Base-by-base conservation (phyloP, 371 early-diverging fungal genomes). In the Neoconidiobolus thromboides region DNA sequence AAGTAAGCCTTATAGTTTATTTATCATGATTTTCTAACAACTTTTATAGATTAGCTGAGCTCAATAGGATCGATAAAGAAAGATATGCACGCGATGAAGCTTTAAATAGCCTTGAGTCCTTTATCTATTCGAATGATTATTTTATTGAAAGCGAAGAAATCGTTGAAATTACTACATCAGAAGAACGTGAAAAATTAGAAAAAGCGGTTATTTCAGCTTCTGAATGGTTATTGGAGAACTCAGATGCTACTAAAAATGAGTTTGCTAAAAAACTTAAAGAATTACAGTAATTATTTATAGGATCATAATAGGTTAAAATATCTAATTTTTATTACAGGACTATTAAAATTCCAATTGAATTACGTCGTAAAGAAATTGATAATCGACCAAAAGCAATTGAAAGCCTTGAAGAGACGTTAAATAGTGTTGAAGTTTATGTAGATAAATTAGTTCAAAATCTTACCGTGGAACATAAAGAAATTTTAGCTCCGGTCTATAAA, bases 161-260 rank as follows among this genome's bases (percentile, higher is more conserved):
- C 41, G 71, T 73, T 43, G 63, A 72, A 2, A 80, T 88, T 3
- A 74, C 85, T 26, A 83, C 85, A 2, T 81, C 80, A 44, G 75
- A 76, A 1, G 81, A 92, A 65, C 84, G 87, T 62, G 75, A 77
- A 46, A 64, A 67, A 2, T 68, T 94, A n/a, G 72, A 72, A 36
- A 71, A 73, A 26, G 68, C 66, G 14, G 71, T 85, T 3, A 71
- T 76, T n/a, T 78, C 72, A 14, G 71, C 78, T 1, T 78, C 85
- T 1, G 90, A 87, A 3, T 97, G 98, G 98, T 67, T 91, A 9
- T 84, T 91, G 61, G 80, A 83, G 41, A 86, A 78, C 5, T 88
- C 86, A 61, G 63, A 73, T 2, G 88, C 87, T 38, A 43, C 57
- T 14, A 9, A n/a, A n/a, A 43, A 41, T 10, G 57, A 36, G 43